phyloP scores from a whole-genome alignment of 2,329 filamentous ascomycete species.

The Fusarium sublunatum region DNA sequence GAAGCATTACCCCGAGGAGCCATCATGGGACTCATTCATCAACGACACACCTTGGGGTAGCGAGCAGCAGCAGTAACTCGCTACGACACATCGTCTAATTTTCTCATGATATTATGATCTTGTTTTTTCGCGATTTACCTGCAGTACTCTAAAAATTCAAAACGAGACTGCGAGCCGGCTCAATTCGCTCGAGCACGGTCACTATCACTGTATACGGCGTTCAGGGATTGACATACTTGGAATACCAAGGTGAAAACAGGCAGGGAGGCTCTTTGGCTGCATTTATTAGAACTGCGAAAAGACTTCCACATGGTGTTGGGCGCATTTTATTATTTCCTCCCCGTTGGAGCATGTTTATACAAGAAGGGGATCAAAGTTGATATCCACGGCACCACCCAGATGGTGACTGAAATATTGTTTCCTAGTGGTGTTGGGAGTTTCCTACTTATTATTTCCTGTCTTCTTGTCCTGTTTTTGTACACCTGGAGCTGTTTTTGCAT shows the following conservation, averaged over 20 bases:
- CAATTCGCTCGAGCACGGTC: background rate
- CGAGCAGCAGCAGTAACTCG: conserved; percentile 28
- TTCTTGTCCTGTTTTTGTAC: background rate
- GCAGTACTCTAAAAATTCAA: conserved; percentile 7
- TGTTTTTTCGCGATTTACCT: conserved; percentile 8
- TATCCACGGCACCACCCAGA: background rate
- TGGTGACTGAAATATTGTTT: conserved; percentile 1
- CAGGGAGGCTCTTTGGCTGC: conserved; percentile 18
- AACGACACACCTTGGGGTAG: conserved; percentile 46
- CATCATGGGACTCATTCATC: conserved; percentile 49
- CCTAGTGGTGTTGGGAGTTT: background rate
- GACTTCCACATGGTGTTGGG: conserved; percentile 23
- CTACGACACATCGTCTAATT: background rate
- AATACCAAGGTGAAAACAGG: conserved; percentile 22
- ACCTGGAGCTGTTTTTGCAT: conserved; percentile 1
- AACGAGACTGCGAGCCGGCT: conserved; percentile 10
- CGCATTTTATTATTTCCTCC: background rate
- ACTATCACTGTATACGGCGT: conserved; percentile 10
- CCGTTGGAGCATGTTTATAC: background rate
- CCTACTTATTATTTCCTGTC: background rate
- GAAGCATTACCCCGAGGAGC: conserved; percentile 43
- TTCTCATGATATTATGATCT: conserved; percentile 36
- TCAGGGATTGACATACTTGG: conserved; percentile 8
- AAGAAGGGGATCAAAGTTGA: background rate
- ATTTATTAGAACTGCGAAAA: conserved; percentile 36